Evolutionary conservation across 495 filamentous ascomycete genomes (phyloP).

Genomic region (Hyaloscypha finlandica): DNA sequence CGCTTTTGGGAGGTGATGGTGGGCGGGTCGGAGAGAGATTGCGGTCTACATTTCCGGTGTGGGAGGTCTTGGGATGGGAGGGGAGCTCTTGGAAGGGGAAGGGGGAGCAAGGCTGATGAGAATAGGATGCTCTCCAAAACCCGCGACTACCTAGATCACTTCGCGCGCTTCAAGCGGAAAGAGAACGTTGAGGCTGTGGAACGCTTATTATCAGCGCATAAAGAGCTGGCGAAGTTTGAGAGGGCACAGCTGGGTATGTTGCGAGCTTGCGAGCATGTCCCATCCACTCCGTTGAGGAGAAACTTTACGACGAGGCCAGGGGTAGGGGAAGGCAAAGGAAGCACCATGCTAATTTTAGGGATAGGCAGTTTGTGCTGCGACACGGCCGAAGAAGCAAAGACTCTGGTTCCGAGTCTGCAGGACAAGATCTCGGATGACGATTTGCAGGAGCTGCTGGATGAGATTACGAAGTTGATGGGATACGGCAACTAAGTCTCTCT

Average conservation of each 20-base stretch:
- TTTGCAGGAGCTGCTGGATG: conserved; percentile 81
- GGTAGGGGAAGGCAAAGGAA: not conserved
- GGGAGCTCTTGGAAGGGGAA: not conserved
- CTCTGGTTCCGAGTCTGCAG: conserved; percentile 84
- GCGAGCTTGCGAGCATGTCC: no score
- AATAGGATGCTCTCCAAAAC: conserved; percentile 75
- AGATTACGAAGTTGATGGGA: conserved; percentile 76
- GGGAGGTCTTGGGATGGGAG: not conserved
- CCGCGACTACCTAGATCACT: conserved; percentile 85
- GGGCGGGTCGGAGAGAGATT: not conserved
- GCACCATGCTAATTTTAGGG: not conserved
- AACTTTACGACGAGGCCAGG: no score
- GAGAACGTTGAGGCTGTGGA: conserved; percentile 94
- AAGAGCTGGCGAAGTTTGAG: conserved; percentile 87
- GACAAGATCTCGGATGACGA: conserved; percentile 88
- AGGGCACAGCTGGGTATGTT: conserved; percentile 79
- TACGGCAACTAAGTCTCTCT: conserved; percentile 24
- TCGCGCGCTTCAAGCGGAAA: conserved; percentile 91
- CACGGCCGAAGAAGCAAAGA: conserved; percentile 92
- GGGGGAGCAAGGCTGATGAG: not conserved
- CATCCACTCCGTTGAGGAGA: no score
- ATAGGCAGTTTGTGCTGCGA: conserved; percentile 85
- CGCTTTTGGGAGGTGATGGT: not conserved
- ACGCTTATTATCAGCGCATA: conserved; percentile 70
- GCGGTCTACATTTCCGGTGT: not conserved